Percentiles rank a stretch among this genome's conserved stretches.
Evolutionary conservation across 108 stramenopile genomes (phyloP).

Genomic region (Cylindrotheca fusiformis): DNA sequence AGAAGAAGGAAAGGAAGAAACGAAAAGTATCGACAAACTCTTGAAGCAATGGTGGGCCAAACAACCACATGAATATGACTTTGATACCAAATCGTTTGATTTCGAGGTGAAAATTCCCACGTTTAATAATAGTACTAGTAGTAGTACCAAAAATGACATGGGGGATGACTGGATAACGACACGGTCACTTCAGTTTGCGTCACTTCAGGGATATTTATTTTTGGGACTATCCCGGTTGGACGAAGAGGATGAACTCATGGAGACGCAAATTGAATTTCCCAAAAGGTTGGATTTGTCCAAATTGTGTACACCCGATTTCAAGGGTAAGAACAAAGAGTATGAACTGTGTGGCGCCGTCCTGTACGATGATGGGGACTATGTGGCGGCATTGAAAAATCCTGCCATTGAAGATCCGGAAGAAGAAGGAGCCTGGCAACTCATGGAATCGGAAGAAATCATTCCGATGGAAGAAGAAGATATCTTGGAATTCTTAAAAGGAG

Average conservation of each 20-base stretch:
- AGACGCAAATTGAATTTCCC: slow-evolving; percentile 14
- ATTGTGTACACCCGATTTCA: slow-evolving; percentile 11
- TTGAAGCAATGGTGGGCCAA: slow-evolving; percentile 2
- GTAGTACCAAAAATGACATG: not conserved
- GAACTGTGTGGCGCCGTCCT: slow-evolving; percentile 29
- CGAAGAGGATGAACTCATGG: slow-evolving; percentile 1
- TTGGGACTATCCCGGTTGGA: slow-evolving; percentile 18
- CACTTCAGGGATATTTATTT: slow-evolving; percentile 25
- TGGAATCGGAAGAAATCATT: slow-evolving; percentile 36
- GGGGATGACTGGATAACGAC: slow-evolving; percentile 20
- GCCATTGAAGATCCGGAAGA: slow-evolving; percentile 23
- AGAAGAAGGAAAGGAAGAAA: not conserved
- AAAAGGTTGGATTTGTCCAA: slow-evolving; percentile 19
- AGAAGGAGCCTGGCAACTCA: slow-evolving; percentile 26
- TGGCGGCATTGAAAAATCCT: slow-evolving; percentile 20
- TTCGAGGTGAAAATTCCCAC: slow-evolving; percentile 29
- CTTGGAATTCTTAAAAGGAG: slow-evolving; percentile 31
- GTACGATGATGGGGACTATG: slow-evolving; percentile 34
- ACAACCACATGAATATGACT: slow-evolving; percentile 25
- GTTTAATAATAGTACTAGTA: slow-evolving; percentile 1
- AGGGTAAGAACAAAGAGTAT: slow-evolving; percentile 11
- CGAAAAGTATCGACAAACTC: slow-evolving; percentile 4
- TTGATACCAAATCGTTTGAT: slow-evolving; percentile 27
- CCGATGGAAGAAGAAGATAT: slow-evolving; percentile 27
- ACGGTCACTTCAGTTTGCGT: slow-evolving; percentile 8